Evolutionary conservation across 306 rosid species (phyloP), one percentile per base, ranked within the genome.

Genomic region (Corylus heterophylla): DNA sequence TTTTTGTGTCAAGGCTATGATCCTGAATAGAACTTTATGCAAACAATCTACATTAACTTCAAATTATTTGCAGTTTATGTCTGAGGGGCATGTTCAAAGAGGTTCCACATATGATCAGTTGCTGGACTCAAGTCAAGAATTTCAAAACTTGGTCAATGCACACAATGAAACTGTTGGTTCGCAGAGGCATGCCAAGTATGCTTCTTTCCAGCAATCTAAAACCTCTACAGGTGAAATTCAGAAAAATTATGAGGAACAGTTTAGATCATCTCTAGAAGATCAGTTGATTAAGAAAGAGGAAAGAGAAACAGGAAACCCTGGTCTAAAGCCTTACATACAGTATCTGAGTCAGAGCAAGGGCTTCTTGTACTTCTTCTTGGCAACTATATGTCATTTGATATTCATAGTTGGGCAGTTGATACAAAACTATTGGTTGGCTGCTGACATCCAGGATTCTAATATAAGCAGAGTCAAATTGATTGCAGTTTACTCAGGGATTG

Each of bases 111-210:
- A 85, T 71, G 74, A 87, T 49, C 54, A 83, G 35, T 77, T 90
- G 20, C 62, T 88, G 52, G 55, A 62, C 20, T 77, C 89, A 66
- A 77, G 87, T 81, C 54, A 73, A 61, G 90, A 90, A 71, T 88
- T 90, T 83, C 86, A 83, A 39, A 84, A 90, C 71, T 90, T 90
- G 54, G 90, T 90, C 71, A 83, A 83, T 83, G 89, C 90, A 75
- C 88, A 88, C 76, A 85, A 85, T 69, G 85, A 83, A 45, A 82
- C 86, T 55, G 69, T 80, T 55, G 82, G 88, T 71, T 83, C 86
- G 22, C 62, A 80, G 17, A 81, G 54, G 52, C 83, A 64, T 31
- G 69, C 13, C n/a, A 62, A 80, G 52, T 42, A 55, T 55, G 39
- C 75, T 64, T 69, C 70, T 69, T 14, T 70, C 1, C 39, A 14